phyloP scores from a whole-genome alignment of 2,329 filamentous ascomycete species.

The Chlorencoelia australis region DNA sequence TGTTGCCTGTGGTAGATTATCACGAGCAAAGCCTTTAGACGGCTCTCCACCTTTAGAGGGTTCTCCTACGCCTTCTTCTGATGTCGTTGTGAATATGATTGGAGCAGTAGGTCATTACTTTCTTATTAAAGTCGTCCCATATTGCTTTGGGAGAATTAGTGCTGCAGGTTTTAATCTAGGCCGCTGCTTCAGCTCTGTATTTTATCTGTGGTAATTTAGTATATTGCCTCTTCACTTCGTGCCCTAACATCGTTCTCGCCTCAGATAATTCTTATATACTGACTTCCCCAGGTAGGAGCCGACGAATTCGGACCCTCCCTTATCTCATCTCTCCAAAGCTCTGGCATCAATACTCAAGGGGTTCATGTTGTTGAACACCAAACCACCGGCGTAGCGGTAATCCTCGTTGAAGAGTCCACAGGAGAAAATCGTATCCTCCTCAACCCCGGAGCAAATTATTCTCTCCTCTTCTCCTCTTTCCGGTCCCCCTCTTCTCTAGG shows the following conservation, averaged over 20 bases:
- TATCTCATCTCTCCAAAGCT: constrained; percentile 44
- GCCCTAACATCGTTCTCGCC: too few species aligned
- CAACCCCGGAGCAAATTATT: constrained; percentile 49
- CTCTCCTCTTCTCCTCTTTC: constrained; percentile 34
- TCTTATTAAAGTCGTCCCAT: too few species aligned
- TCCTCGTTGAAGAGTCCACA: constrained; percentile 62
- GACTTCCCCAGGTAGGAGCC: too few species aligned
- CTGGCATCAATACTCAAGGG: constrained; percentile 51
- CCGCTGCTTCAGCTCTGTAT: too few species aligned
- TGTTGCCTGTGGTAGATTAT: constrained; percentile 76
- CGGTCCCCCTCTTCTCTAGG: constrained; percentile 27
- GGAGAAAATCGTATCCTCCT: constrained; percentile 72
- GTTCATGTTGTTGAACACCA: constrained; percentile 37
- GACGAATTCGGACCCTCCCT: constrained; percentile 56
- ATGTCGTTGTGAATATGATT: constrained; percentile 53
- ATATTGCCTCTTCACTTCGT: too few species aligned
- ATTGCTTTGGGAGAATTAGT: too few species aligned
- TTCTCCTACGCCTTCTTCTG: constrained; percentile 10
- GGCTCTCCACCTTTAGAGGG: constrained; percentile 11
- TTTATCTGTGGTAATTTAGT: too few species aligned
- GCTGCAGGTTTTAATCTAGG: too few species aligned
- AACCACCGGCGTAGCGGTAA: constrained; percentile 63
- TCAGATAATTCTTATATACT: too few species aligned
- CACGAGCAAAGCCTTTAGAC: constrained; percentile 43
- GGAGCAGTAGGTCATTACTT: constrained; percentile 62